A percentile compares a stretch with the other conserved stretches of the same genome.
These are phyloP conservation scores for Stephania yunnanensis DNA, from an alignment of 164 flowering plant species.

Conservation along the genomic window DNA sequence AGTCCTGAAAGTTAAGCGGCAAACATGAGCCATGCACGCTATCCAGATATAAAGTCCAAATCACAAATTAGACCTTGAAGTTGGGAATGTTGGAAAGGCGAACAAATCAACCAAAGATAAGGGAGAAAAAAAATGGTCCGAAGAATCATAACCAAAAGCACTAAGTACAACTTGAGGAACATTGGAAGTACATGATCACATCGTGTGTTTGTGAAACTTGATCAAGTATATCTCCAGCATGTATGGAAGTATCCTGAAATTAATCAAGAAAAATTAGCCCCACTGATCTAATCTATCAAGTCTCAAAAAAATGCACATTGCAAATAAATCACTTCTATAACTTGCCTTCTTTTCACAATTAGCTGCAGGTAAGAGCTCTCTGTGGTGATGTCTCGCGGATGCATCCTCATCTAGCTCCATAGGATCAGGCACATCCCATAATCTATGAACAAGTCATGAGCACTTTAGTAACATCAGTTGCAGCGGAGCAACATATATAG, in stretches of 20 bases:
- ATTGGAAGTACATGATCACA: conserved; percentile 51
- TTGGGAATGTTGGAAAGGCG: not conserved
- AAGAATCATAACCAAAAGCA: not conserved
- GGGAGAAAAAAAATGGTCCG: not conserved
- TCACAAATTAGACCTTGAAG: not conserved
- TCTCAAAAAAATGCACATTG: not conserved
- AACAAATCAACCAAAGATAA: not conserved
- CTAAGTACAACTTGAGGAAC: conserved; percentile 4
- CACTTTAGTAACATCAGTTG: not conserved
- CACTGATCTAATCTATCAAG: conserved; percentile 11
- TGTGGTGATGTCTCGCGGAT: conserved; percentile 21
- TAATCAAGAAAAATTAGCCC: conserved; percentile 6
- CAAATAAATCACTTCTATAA: conserved; percentile 1
- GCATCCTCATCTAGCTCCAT: conserved; percentile 28
- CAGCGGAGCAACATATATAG: not conserved
- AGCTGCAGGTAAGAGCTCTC: conserved; percentile 29
- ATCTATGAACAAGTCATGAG: conserved; percentile 27
- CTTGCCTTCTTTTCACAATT: conserved; percentile 70
- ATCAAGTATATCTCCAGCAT: conserved; percentile 46
- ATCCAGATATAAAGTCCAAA: not conserved
- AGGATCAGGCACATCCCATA: conserved; percentile 49
- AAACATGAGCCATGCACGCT: conserved; percentile 6
- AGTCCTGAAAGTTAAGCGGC: conserved; percentile 44
- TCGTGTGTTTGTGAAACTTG: conserved; percentile 73
- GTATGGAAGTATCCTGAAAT: conserved; percentile 45